Percentiles rank a stretch among this genome's conserved stretches.
phyloP scores from a whole-genome alignment of 345 rosid genomes.

The Eutrema japonicum region DNA sequence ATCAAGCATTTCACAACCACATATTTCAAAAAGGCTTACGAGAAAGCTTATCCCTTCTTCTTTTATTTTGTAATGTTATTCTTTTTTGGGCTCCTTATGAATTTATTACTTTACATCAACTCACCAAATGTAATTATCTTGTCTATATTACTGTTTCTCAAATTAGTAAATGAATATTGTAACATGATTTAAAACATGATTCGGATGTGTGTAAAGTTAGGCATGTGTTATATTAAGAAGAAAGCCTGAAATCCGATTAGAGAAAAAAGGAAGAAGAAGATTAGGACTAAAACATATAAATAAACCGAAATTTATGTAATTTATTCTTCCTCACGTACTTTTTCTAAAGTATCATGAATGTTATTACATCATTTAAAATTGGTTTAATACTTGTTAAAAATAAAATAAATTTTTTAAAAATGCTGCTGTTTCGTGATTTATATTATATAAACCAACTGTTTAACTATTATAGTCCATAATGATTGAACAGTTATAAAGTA shows the following conservation, averaged over 20 bases:
- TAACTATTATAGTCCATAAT: constrained; percentile 4
- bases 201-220: neutral
- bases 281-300: neutral
- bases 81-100: too few relatives aligned
- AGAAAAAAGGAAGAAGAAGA: too few relatives aligned
- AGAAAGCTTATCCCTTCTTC: neutral
- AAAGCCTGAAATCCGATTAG: too few relatives aligned
- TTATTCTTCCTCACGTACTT: neutral
- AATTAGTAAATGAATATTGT: neutral
- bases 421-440: neutral
- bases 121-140: neutral
- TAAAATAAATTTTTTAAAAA: too few relatives aligned
- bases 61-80: neutral
- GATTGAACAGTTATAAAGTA: constrained; percentile 23
- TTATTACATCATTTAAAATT: neutral
- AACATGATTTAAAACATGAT: too few relatives aligned
- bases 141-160: neutral
- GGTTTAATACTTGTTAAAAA: neutral
- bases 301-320: neutral
- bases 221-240: too few relatives aligned
- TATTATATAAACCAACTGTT: neutral
- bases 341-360: neutral
- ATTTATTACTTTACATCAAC: neutral
- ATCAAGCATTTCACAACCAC: constrained; percentile 13
- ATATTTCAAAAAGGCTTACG: neutral